Base-by-base conservation (phyloP, 495 filamentous ascomycete genomes). In the Tuber indicum region DNA sequence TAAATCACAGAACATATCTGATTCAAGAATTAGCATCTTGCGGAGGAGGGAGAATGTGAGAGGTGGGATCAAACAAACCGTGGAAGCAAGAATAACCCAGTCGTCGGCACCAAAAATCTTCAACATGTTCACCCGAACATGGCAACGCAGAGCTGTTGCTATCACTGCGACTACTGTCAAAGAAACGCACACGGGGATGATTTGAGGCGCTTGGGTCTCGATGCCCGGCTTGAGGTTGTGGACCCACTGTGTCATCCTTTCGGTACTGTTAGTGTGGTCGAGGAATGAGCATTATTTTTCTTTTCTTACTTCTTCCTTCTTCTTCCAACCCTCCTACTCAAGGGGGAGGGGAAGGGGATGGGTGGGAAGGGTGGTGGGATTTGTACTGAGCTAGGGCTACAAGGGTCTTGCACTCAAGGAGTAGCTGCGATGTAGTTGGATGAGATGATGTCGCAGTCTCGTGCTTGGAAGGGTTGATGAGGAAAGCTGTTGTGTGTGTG, bases 1-100 rank as follows among this genome's bases (percentile, higher is more conserved):
- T 88, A 88, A 7, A 86, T 79, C 23, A 88, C 84, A 71, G 84
- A 85, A 43, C 85, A 87, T 10, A 83, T 74, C 85, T 86, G 52
- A 16, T 43, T 36, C 10, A 36, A 12, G 19, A 44, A 17, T 73
- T 42, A 76, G 75, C 36, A 70, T 47, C 8, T 58, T 10, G 3
- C 1, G 42, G 41, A 19, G 32, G 23, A 12, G 10, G 14, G 23
- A 14, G 32, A 76, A 19, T 41, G 41, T 58, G 1, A 44, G 8
- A 8, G 12, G 14, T 70, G 39, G 42, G 26, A 8, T 14, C 72
- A 8, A 41, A 70, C 85, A 79, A 73, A 87, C 86, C 84, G 85
- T 84, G 21, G 86, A 85, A 70, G 83, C 77, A 46, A 87, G 79
- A 76, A 87, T 88, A 75, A 88, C 85, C 82, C 85, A 88, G 77